Conservation (phyloP, 495 filamentous ascomycete genomes). For the Cairneyella variabilis region DNA sequence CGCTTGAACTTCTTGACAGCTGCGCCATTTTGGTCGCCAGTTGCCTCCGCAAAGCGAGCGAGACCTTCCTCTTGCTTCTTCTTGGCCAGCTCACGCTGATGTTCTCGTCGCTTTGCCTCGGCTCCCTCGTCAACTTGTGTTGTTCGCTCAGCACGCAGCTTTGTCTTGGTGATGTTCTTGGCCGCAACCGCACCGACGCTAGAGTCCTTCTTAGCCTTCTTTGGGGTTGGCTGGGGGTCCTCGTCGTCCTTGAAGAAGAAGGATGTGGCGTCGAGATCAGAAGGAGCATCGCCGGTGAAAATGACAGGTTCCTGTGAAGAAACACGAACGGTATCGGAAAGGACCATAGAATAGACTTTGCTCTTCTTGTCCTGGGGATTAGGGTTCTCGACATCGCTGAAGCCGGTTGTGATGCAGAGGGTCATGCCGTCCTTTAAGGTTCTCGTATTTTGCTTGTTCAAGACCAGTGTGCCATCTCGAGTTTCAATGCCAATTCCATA, state of each 20-base stretch:
- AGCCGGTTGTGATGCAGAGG: conserved; percentile 78
- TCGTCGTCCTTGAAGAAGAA: conserved; percentile 97
- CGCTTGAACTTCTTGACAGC: conserved; percentile 95
- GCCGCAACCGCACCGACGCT: conserved; percentile 79
- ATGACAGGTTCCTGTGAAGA: conserved; percentile 70
- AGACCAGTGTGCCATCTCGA: conserved; percentile 71
- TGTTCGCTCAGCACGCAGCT: conserved; percentile 84
- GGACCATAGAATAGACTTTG: conserved; percentile 79
- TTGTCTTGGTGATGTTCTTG: conserved; percentile 90
- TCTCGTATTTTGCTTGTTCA: conserved; percentile 80
- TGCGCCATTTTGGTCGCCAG: conserved; percentile 81
- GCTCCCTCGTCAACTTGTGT: conserved; percentile 85
- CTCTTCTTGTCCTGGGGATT: conserved; percentile 81
- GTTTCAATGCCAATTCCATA: conserved; percentile 90
- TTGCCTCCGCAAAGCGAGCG: conserved; percentile 73
- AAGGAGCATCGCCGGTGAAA: conserved; percentile 88
- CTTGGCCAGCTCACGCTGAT: conserved; percentile 83
- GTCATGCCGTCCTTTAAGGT: conserved; percentile 95
- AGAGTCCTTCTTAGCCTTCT: conserved; percentile 78
- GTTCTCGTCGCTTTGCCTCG: conserved; percentile 80
- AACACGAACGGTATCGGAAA: conserved; percentile 91
- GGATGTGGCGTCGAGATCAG: conserved; percentile 84
- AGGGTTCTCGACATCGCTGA: conserved; percentile 81
- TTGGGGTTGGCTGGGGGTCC: conserved; percentile 58
- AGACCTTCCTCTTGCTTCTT: conserved; percentile 90